These are phyloP conservation scores for Psidium guajava DNA, from an alignment of 345 rosid species.

Conservation along the genomic window DNA sequence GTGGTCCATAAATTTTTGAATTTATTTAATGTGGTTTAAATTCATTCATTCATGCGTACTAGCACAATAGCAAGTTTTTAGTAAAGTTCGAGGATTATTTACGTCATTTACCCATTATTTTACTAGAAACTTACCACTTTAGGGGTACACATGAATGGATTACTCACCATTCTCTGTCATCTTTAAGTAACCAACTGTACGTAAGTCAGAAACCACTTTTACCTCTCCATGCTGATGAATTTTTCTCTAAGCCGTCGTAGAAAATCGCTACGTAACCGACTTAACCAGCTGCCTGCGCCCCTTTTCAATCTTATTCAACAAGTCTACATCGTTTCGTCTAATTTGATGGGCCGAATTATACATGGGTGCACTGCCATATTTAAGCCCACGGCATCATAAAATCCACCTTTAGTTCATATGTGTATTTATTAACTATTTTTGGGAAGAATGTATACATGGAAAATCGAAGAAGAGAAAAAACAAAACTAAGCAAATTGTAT, in stretches of 20 bases:
- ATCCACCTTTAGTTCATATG: background rate
- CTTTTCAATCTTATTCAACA: background rate
- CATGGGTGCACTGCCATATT: background rate
- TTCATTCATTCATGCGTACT: too few relatives aligned
- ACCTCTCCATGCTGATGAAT: background rate
- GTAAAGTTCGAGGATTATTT: too few relatives aligned
- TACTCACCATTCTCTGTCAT: background rate
- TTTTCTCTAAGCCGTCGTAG: background rate
- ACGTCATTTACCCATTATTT: too few relatives aligned
- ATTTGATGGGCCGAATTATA: background rate
- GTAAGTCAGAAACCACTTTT: background rate
- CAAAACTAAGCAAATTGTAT: background rate
- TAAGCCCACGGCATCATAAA: background rate
- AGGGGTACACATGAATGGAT: background rate
- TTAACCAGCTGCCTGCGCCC: accelerated
- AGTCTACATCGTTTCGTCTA: background rate
- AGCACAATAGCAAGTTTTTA: too few relatives aligned
- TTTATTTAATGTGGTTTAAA: too few relatives aligned
- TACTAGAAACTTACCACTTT: background rate
- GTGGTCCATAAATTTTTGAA: too few relatives aligned
- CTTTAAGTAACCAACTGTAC: background rate
- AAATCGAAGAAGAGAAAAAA: background rate
- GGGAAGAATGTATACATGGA: background rate
- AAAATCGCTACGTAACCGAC: background rate
- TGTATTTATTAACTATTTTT: background rate